phyloP scores from a whole-genome alignment of 805 yeast genomes.

The Spencermartinsiella europaea region DNA sequence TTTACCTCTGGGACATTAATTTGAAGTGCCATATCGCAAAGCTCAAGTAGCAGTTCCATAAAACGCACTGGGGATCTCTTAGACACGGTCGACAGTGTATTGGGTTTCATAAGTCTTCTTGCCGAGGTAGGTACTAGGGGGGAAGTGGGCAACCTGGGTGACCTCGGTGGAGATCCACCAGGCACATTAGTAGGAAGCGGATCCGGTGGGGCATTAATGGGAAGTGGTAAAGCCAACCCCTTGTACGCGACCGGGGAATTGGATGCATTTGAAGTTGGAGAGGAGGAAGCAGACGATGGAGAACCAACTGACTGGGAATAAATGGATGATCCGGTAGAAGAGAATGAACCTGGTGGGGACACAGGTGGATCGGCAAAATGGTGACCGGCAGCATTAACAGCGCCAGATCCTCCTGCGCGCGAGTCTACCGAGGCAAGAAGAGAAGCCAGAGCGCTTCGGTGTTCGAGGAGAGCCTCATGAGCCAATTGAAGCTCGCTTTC shows the following conservation, averaged over 20 bases:
- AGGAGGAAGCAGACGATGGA: constrained; percentile 2
- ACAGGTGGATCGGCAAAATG: constrained; percentile 7
- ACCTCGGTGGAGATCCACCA: constrained; percentile 9
- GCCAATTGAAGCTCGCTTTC: constrained; percentile 68
- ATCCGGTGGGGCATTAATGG: constrained; percentile 5
- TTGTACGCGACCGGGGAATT: constrained; percentile 2
- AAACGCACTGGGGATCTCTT: constrained; percentile 42
- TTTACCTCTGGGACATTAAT: constrained; percentile 65
- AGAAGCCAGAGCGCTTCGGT: constrained; percentile 43
- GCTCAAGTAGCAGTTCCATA: constrained; percentile 48
- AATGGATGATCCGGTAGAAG: constrained; percentile 1
- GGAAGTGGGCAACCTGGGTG: constrained; percentile 6
- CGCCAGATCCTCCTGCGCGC: not conserved
- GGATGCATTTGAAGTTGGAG: constrained; percentile 3
- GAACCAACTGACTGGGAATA: not conserved
- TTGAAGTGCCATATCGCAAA: constrained; percentile 68
- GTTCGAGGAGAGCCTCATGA: constrained; percentile 76
- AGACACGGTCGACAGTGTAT: constrained; percentile 6
- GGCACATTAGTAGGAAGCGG: not conserved
- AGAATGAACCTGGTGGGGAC: constrained; percentile 17
- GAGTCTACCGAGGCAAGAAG: constrained; percentile 31
- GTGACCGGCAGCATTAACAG: constrained; percentile 1
- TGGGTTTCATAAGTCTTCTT: constrained; percentile 1
- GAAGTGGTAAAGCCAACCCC: constrained; percentile 12
- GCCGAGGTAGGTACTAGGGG: constrained; percentile 1